These are phyloP conservation scores for Fraxinus cuspidata DNA, from an alignment of 257 asterid species.

Conservation along the genomic window DNA sequence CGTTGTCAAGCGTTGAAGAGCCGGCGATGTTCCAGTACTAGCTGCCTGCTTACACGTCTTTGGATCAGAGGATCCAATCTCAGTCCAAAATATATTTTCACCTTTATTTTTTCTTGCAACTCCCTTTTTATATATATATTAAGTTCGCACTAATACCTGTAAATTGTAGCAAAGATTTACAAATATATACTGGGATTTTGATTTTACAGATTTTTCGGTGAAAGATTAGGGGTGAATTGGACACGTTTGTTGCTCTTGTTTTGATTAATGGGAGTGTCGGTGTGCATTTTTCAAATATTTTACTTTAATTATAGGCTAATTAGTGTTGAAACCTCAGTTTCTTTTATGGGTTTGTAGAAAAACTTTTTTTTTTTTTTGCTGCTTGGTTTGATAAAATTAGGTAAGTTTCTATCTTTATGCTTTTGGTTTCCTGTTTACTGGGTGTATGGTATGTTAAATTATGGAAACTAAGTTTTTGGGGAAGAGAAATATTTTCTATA, in stretches of 20 bases:
- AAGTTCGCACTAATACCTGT: background rate
- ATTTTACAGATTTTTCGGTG: conserved; percentile 21
- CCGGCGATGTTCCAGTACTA: conserved; percentile 34
- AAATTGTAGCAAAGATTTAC: background rate
- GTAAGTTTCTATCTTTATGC: background rate
- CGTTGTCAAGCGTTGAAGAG: conserved; percentile 24
- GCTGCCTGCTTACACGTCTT: conserved; percentile 12
- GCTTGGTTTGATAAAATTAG: conserved; percentile 1
- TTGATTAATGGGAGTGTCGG: conserved; percentile 24
- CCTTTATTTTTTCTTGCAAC: background rate
- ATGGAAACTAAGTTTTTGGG: conserved; percentile 49
- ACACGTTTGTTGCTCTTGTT: conserved; percentile 20
- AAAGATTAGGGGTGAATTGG: background rate
- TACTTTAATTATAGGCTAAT: background rate
- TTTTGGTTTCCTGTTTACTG: conserved; percentile 22
- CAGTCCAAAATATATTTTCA: background rate
- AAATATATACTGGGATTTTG: background rate
- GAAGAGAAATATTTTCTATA: conserved; percentile 28
- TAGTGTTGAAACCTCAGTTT: background rate
- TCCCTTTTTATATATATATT: background rate
- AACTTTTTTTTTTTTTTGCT: background rate
- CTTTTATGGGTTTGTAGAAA: background rate
- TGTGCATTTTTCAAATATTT: background rate
- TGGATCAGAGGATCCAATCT: conserved; percentile 22
- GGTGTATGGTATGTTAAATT: conserved; percentile 5